Conservation (phyloP, 2,329 filamentous ascomycete genomes). For the Stachybotrys echinatus region DNA sequence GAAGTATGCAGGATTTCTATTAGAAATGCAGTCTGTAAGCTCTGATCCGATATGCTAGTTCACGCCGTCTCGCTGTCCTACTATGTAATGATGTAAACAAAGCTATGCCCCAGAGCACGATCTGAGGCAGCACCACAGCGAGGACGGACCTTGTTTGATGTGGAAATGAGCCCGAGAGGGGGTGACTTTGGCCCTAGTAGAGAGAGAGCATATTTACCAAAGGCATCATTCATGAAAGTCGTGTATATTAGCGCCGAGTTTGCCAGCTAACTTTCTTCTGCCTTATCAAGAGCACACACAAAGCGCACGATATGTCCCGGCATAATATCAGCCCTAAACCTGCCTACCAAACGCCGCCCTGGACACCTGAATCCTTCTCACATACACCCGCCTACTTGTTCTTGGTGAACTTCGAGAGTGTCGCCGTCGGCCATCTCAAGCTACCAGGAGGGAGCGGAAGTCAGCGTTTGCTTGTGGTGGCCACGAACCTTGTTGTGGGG, state of each 20-base stretch:
- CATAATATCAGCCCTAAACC: slow-evolving; percentile 11
- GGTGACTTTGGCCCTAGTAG: too few relatives aligned
- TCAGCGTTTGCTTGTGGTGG: too few relatives aligned
- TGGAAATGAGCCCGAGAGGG: too few relatives aligned
- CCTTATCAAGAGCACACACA: slow-evolving; percentile 13
- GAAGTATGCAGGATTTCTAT: too few relatives aligned
- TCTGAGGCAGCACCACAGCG: too few relatives aligned
- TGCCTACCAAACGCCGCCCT: slow-evolving; percentile 5
- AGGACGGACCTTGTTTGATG: too few relatives aligned
- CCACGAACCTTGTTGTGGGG: background rate
- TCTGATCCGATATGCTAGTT: too few relatives aligned
- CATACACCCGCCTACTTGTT: slow-evolving; percentile 79
- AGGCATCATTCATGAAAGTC: slow-evolving; percentile 3
- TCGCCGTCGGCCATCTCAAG: slow-evolving; percentile 97
- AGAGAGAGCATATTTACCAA: too few relatives aligned
- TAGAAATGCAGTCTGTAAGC: too few relatives aligned
- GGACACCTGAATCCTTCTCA: slow-evolving; percentile 5
- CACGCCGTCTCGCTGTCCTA: too few relatives aligned
- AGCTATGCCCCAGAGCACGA: too few relatives aligned
- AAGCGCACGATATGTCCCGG: slow-evolving; percentile 10
- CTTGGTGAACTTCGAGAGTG: slow-evolving; percentile 94
- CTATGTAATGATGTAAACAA: too few relatives aligned
- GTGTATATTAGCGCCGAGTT: slow-evolving; percentile 17
- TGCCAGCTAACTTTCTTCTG: slow-evolving; percentile 7
- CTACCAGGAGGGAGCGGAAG: slow-evolving; percentile 37